A percentile compares a stretch with the other conserved stretches of the same genome.
These are phyloP conservation scores for Theileria orientalis DNA, from an alignment of 169 alveolate genomes.

Conservation along the genomic window DNA sequence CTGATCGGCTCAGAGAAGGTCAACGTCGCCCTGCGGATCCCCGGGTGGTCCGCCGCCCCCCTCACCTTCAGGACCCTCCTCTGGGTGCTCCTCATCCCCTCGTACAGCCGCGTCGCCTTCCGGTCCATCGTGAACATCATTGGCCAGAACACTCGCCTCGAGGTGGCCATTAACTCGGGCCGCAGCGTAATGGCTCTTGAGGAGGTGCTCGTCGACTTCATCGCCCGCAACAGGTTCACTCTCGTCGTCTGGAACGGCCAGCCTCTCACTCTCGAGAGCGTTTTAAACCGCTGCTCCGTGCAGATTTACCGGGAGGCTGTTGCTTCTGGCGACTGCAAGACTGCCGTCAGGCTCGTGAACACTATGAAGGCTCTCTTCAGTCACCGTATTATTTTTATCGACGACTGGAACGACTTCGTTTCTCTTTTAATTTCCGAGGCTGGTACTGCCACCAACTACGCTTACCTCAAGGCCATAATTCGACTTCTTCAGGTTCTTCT, in stretches of 20 bases:
- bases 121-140: slow-evolving; percentile 27
- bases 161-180: background rate
- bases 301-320: slow-evolving; percentile 16
- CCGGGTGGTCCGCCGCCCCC: slow-evolving; percentile 55
- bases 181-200: slow-evolving; percentile 14
- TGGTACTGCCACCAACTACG: slow-evolving; percentile 41
- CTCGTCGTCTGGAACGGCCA: background rate
- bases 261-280: background rate
- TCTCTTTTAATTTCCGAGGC: slow-evolving; percentile 24
- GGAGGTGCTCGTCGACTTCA: slow-evolving; percentile 40
- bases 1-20: slow-evolving; percentile 11
- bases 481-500: slow-evolving; percentile 39
- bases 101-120: slow-evolving; percentile 28
- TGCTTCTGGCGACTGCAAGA: slow-evolving; percentile 21
- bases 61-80: slow-evolving; percentile 33
- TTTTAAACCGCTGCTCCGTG: slow-evolving; percentile 7
- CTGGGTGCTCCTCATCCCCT: slow-evolving; percentile 38
- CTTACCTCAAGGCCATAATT: slow-evolving; percentile 45
- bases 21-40: slow-evolving; percentile 37
- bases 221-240: slow-evolving; percentile 3
- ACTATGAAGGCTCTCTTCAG: slow-evolving; percentile 10
- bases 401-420: slow-evolving; percentile 16
- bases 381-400: slow-evolving; percentile 13
- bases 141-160: slow-evolving; percentile 30
- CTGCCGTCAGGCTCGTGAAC: slow-evolving; percentile 9